phyloP scores from a whole-genome alignment of 176 grass and related monocot genomes.

The Bonia amplexicaulis region DNA sequence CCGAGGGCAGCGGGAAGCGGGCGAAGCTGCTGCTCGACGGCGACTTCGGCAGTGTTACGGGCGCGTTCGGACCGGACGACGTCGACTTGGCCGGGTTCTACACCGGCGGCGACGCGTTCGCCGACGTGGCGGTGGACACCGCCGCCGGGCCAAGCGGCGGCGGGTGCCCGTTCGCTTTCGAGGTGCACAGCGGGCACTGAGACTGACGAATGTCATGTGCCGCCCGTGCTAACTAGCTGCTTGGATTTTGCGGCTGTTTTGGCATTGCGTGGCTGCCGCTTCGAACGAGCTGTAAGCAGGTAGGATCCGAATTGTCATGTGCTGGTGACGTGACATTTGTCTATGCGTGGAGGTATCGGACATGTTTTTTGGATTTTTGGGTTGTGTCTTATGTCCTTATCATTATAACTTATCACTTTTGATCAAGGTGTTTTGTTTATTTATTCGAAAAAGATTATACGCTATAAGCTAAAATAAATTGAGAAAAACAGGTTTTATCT shows the following conservation, averaged over 20 bases:
- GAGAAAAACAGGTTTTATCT: no score
- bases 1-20: slow-evolving; percentile 36
- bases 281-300: background rate
- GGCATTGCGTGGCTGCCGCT: background rate
- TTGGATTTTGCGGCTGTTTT: background rate
- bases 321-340: background rate
- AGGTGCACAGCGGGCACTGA: slow-evolving; percentile 34
- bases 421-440: accelerated
- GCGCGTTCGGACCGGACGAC: slow-evolving; percentile 20
- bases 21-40: slow-evolving; percentile 31
- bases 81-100: slow-evolving; percentile 41
- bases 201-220: background rate
- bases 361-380: no score
- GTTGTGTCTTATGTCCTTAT: no score
- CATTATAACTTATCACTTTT: no score
- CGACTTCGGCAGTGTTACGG: background rate
- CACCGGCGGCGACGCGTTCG: slow-evolving; percentile 5
- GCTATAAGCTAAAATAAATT: no score
- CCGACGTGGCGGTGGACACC: slow-evolving; percentile 5
- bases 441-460: no score
- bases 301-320: background rate
- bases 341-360: background rate
- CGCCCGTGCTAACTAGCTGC: background rate
- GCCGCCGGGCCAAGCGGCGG: background rate
- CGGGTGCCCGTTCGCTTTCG: slow-evolving; percentile 32